Conservation (phyloP, 2,329 filamentous ascomycete species). For the Torrubiella hemipterigena region DNA sequence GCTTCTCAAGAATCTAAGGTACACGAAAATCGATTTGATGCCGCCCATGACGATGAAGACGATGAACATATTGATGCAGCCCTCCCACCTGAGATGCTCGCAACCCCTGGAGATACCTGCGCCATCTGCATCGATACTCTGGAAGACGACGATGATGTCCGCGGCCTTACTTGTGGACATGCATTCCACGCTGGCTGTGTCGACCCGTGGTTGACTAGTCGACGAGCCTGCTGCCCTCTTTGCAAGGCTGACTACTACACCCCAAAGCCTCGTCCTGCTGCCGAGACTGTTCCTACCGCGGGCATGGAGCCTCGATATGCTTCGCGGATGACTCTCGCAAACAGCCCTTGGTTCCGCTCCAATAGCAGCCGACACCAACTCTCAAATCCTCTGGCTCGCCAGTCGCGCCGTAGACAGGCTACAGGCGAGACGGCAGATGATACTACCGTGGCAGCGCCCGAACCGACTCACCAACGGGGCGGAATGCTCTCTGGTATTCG, state of each 20-base stretch:
- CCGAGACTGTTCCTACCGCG: constrained; percentile 26
- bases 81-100: constrained; percentile 67
- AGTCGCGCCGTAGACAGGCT: too few species aligned
- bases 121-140: constrained; percentile 92
- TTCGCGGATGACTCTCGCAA: too few species aligned
- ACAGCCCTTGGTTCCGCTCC: constrained; percentile 2
- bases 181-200: constrained; percentile 94
- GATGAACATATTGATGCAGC: constrained; percentile 77
- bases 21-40: constrained; percentile 28
- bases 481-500: too few species aligned
- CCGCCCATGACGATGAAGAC: constrained; percentile 51
- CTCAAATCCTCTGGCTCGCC: too few species aligned
- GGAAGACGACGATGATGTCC: constrained; percentile 91
- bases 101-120: constrained; percentile 79
- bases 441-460: too few species aligned
- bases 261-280: constrained; percentile 66
- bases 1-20: constrained; percentile 15
- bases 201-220: constrained; percentile 90
- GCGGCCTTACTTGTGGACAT: constrained; percentile 90
- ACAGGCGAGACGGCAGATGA: too few species aligned
- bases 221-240: constrained; percentile 88
- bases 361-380: constrained; percentile 7
- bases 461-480: too few species aligned
- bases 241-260: constrained; percentile 98
- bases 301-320: constrained; percentile 35